Evolutionary conservation across 306 rosid genomes (phyloP).

Genomic region (Astragalus glycyphyllos): DNA sequence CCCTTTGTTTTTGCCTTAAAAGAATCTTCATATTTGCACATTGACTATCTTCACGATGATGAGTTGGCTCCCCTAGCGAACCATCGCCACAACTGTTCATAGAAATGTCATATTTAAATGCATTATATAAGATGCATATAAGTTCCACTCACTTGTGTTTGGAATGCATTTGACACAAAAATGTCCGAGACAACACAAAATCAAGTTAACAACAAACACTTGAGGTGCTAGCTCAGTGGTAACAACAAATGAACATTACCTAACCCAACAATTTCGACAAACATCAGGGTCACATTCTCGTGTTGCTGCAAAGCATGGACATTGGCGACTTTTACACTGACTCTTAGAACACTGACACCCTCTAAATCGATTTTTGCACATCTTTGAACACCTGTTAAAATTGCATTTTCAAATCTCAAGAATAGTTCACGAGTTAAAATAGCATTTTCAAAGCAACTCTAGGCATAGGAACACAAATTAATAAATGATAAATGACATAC

Average conservation of each 20-base stretch:
- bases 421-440: no score
- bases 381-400: slow-evolving; percentile 86
- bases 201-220: no score
- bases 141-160: no score
- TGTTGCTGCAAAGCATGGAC: slow-evolving; percentile 92
- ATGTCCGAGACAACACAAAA: no score
- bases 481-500: slow-evolving; percentile 50
- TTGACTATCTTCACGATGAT: slow-evolving; percentile 68
- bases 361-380: slow-evolving; percentile 76
- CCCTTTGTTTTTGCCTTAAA: slow-evolving; percentile 80
- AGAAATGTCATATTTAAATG: slow-evolving; percentile 19
- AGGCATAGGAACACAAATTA: background rate
- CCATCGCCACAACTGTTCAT: slow-evolving; percentile 83
- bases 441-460: no score
- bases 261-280: slow-evolving; percentile 86
- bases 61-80: slow-evolving; percentile 73
- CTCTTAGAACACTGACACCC: slow-evolving; percentile 89
- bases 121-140: background rate
- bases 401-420: no score
- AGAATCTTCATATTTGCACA: slow-evolving; percentile 90
- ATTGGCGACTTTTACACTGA: slow-evolving; percentile 84
- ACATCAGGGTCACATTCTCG: slow-evolving; percentile 98
- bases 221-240: no score
- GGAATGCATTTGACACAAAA: no score
- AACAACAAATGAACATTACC: slow-evolving; percentile 53